A percentile compares a stretch with the other conserved stretches of the same genome.
These are phyloP conservation scores for Aureobasidium uvarum DNA, from an alignment of 2,329 filamentous ascomycete species.

Conservation along the genomic window DNA sequence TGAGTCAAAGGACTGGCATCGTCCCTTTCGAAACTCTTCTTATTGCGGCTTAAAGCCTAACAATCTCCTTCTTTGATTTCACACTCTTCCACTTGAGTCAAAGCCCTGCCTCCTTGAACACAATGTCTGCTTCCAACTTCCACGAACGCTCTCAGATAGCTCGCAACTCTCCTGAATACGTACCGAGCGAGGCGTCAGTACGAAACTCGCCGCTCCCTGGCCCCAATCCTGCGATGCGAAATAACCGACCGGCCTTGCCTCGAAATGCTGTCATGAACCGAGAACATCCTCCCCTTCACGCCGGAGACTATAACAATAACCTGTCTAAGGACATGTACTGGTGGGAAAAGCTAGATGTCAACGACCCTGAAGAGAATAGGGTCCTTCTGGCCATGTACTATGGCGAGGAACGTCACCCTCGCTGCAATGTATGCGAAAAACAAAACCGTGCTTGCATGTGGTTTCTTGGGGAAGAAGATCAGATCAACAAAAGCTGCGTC, in stretches of 20 bases:
- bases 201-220: not conserved
- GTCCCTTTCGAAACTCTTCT: not conserved
- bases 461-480: slow-evolving; percentile 12
- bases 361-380: not conserved
- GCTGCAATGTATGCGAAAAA: not conserved
- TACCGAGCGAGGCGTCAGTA: not conserved
- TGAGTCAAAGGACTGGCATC: slow-evolving; percentile 1
- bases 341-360: not conserved
- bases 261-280: not conserved
- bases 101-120: not conserved
- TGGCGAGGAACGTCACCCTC: slow-evolving; percentile 8
- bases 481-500: slow-evolving; percentile 6
- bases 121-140: not conserved
- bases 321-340: slow-evolving; percentile 8
- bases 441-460: slow-evolving; percentile 14
- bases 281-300: slow-evolving; percentile 4
- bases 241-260: not conserved
- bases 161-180: not conserved
- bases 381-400: slow-evolving; percentile 3
- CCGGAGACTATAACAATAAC: slow-evolving; percentile 11
- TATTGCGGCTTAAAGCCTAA: no score
- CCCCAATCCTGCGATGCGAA: not conserved
- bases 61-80: not conserved
- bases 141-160: not conserved
- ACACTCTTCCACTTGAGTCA: not conserved